Conservation (phyloP, 202 grass and related monocot genomes). For the Cymbopogon flexuosus region DNA sequence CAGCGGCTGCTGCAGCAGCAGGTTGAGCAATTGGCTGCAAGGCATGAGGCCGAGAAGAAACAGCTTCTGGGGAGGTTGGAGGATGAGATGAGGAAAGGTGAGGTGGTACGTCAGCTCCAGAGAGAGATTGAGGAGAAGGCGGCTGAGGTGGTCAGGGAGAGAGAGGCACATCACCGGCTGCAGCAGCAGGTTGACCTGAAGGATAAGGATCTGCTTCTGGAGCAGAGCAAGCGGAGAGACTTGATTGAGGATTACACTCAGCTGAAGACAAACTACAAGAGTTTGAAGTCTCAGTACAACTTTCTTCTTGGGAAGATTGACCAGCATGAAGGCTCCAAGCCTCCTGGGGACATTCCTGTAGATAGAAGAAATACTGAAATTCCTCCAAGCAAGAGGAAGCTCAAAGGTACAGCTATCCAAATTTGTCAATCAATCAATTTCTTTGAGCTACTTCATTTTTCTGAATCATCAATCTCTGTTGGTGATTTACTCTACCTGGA, state of each 20-base stretch:
- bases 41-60: constrained; percentile 42
- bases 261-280: constrained; percentile 51
- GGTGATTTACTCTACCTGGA: background rate
- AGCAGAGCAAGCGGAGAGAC: constrained; percentile 49
- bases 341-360: background rate
- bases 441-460: constrained; percentile 5
- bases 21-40: background rate
- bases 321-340: constrained; percentile 39
- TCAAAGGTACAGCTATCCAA: constrained; percentile 48
- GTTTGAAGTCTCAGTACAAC: constrained; percentile 73
- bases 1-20: constrained; percentile 29
- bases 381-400: constrained; percentile 59
- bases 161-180: constrained; percentile 46
- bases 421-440: constrained; percentile 8
- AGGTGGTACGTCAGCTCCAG: constrained; percentile 32
- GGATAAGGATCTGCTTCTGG: constrained; percentile 46
- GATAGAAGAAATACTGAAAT: constrained; percentile 12
- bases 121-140: constrained; percentile 43
- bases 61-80: constrained; percentile 39
- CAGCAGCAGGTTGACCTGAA: constrained; percentile 49
- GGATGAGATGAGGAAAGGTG: constrained; percentile 34
- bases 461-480: background rate
- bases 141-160: constrained; percentile 40
- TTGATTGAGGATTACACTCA: constrained; percentile 38
- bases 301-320: constrained; percentile 53